Base-by-base conservation (phyloP, 2,329 filamentous ascomycete genomes). In the Aspergillus carbonarius region DNA sequence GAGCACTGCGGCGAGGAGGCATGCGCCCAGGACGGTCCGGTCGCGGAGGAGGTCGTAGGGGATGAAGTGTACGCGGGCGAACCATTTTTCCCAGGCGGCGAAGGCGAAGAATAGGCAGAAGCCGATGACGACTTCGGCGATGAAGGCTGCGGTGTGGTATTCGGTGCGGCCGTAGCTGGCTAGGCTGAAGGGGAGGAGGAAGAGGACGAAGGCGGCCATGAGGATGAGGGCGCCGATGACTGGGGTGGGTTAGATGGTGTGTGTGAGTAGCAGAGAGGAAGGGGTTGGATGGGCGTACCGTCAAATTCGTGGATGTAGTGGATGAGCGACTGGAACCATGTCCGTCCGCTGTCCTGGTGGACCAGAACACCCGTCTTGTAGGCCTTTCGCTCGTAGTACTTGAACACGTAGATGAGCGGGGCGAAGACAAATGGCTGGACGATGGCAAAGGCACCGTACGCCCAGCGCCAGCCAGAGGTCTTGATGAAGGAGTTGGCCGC, bases 161-260 rank as follows among this genome's bases (percentile, higher is more conserved):
- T 71, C 65, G 5, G 75, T 64, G 8, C 69, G 66, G 17, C 78
- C 72, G 25, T 69, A 70, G n/a, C 67, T 64, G 50, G 76, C 71
- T 18, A 91, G 77, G 51, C 78, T 85, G 74, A 91, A 88, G 0
- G 88, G 85, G 15, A 91, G 79, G 3, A 91, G 79, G 69, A 91
- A 83, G 3, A 90, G 74, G 2, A 85, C 79, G 68, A 88, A 84
- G 0, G 85, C 88, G 1, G 76, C 79, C 54, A 83, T 82, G 46
- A 90, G 76, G 1, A 90, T 74, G n/a, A 88, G 60, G 18, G 87
- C 76, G 17, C 88, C 87, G 27, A 86, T 59, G 2, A 85, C 75
- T 78, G 23, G 3, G 15, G 2, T n/a, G 48, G 53, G 20, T 37
- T 17, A 25, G 13, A 23, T 7, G 5, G 10, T 18, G 15, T 23